Evolutionary conservation across 805 yeast species (phyloP).

Genomic region (Dipodascus albidus): DNA sequence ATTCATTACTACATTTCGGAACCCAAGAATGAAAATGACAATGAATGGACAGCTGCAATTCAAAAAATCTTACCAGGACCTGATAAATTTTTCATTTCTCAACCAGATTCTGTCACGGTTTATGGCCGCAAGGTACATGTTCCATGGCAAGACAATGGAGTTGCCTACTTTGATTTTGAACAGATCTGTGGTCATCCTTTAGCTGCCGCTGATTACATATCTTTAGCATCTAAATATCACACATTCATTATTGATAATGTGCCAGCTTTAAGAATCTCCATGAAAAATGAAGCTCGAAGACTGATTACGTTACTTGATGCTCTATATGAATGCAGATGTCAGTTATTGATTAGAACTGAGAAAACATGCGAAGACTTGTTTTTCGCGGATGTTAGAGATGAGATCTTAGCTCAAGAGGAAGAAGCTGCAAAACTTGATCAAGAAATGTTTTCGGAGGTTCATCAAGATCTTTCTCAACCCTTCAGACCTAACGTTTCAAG

Average conservation of each 20-base stretch:
- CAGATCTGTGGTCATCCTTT: conserved; percentile 44
- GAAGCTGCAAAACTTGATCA: conserved; percentile 39
- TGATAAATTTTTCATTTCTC: background rate
- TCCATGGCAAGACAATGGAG: conserved; percentile 32
- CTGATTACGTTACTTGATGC: conserved; percentile 61
- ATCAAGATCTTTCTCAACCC: conserved; percentile 47
- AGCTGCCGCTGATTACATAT: conserved; percentile 61
- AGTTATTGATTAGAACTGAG: conserved; percentile 41
- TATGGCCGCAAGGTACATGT: conserved; percentile 44
- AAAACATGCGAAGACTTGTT: conserved; percentile 42
- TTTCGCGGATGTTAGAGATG: conserved; percentile 40
- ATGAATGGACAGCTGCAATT: conserved; percentile 5
- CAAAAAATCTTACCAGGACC: conserved; percentile 4
- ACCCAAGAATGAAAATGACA: background rate
- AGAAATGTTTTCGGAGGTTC: conserved; percentile 59
- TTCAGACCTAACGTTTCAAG: conserved; percentile 59
- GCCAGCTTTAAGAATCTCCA: conserved; percentile 43
- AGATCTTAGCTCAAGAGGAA: conserved; percentile 32
- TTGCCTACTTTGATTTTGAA: conserved; percentile 39
- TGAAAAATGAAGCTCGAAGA: conserved; percentile 58
- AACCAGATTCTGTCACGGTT: conserved; percentile 30
- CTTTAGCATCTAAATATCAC: conserved; percentile 48
- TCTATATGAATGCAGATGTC: conserved; percentile 54
- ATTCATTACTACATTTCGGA: conserved; percentile 4
- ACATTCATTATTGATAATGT: conserved; percentile 49